These are phyloP conservation scores for Prototheca wickerhamii DNA, from an alignment of 163 green algal species.

Conservation along the genomic window DNA sequence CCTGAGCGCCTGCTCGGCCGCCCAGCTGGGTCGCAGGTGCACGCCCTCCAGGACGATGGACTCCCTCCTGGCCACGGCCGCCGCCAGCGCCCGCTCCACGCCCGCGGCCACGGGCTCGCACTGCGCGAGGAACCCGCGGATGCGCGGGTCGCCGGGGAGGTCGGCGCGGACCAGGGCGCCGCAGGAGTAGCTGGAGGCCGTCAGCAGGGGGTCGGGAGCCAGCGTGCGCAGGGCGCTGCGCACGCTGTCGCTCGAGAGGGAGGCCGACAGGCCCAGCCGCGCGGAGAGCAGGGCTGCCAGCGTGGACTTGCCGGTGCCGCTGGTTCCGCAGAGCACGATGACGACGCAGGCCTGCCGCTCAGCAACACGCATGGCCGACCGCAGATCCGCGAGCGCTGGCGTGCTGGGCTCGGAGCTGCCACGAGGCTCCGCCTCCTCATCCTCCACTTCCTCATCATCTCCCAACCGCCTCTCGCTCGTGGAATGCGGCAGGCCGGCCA, in stretches of 20 bases:
- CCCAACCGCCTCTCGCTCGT: no score
- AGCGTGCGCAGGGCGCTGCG: constrained; percentile 47
- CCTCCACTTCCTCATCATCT: no score
- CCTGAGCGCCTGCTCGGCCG: constrained; percentile 37
- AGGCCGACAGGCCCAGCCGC: constrained; percentile 76
- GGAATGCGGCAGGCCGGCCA: neutral
- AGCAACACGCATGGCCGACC: neutral
- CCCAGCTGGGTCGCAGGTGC: constrained; percentile 72
- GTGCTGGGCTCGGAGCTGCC: no score
- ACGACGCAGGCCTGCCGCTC: constrained; percentile 59
- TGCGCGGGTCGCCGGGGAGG: constrained; percentile 1
- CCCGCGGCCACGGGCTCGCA: constrained; percentile 67
- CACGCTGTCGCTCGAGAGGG: constrained; percentile 85
- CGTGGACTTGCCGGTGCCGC: constrained; percentile 91
- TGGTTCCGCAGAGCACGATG: constrained; percentile 85
- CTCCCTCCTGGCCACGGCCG: constrained; percentile 52
- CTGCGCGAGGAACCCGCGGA: constrained; percentile 81
- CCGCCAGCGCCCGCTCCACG: constrained; percentile 64
- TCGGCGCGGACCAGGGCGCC: constrained; percentile 18
- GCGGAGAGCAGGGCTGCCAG: constrained; percentile 79
- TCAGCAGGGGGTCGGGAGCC: constrained; percentile 60
- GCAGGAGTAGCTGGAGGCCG: constrained; percentile 82
- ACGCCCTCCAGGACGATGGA: constrained; percentile 83
- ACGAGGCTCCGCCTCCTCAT: no score
- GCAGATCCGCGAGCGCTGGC: constrained; percentile 4